A percentile compares a stretch with the other conserved stretches of the same genome.
phyloP scores from a whole-genome alignment of 345 rosid species.

The Excoecaria cochinchinensis region DNA sequence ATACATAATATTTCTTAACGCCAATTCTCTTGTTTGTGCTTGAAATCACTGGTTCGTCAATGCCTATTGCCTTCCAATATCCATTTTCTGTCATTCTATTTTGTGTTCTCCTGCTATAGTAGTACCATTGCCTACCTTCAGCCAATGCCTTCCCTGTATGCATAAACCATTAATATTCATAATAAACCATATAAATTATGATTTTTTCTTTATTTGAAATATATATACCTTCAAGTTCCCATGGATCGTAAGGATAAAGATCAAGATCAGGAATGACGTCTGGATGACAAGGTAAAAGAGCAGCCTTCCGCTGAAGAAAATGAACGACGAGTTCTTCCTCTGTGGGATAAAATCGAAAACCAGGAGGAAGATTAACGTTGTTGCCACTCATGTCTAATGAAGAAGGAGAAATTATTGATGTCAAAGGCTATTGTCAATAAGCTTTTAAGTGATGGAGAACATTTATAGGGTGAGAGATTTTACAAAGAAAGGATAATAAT shows the following conservation, averaged over 20 bases:
- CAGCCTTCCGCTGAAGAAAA: slow-evolving; percentile 86
- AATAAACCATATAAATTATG: too few relatives aligned
- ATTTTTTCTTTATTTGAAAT: too few relatives aligned
- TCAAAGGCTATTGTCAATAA: slow-evolving; percentile 16
- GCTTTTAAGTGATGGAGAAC: slow-evolving; percentile 14
- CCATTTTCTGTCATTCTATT: slow-evolving; percentile 66
- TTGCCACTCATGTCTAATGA: slow-evolving; percentile 39
- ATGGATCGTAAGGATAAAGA: slow-evolving; percentile 82
- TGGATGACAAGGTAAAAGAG: slow-evolving; percentile 86
- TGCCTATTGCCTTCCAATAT: slow-evolving; percentile 69
- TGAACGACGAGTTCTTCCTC: slow-evolving; percentile 95
- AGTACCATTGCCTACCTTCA: slow-evolving; percentile 88
- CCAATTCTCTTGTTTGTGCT: slow-evolving; percentile 57
- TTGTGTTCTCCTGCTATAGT: slow-evolving; percentile 68
- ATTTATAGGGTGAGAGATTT: slow-evolving; percentile 24
- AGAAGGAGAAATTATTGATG: background rate
- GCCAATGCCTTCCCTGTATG: slow-evolving; percentile 73
- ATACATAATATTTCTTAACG: slow-evolving; percentile 53
- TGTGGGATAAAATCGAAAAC: slow-evolving; percentile 79
- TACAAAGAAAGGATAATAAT: background rate
- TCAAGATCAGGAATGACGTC: slow-evolving; percentile 95
- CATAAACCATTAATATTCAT: background rate
- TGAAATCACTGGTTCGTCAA: slow-evolving; percentile 58
- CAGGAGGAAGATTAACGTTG: slow-evolving; percentile 70
- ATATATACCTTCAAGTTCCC: slow-evolving; percentile 80